Base-by-base conservation (phyloP, 169 alveolate species). In the Cryptosporidium parvum region DNA sequence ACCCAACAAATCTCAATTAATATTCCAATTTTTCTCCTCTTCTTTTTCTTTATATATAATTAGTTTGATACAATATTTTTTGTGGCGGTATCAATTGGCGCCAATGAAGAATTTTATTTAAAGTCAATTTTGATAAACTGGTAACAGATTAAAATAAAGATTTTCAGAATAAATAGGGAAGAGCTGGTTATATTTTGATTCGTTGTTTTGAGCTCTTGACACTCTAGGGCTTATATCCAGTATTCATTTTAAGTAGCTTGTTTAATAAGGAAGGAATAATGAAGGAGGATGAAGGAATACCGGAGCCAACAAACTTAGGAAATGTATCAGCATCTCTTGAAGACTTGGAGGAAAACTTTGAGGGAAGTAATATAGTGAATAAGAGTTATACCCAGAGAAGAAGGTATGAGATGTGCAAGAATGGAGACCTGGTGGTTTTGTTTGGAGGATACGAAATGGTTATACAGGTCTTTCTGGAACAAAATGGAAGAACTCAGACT, bases 381-480 rank as follows among this genome's bases (percentile, higher is more conserved):
- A 21, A 21, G 35, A n/a, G 67, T 8, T 56, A 5, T 56, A 8
- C 37, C 67, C 12, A 29, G 44, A n/a, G 21, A 21, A 73, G 39
- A 73, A 58, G 45, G 1, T 73, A 73, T 73, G 86, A 65, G 21
- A 80, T 23, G 26, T 80, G 89, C 35, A 80, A 80, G 37, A 45
- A 65, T n/a, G 89, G 89, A 18, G 89, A 80, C 33, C 29, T 80
- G n/a, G 68, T 80, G 7, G 23, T 80, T 29, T 65, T 80, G 16
- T 80, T 80, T 45, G 89, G 89, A 10, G 89, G 89, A 61, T 80
- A 80, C 45, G 89, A 80, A 39, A 62, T 70, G 37, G 62, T 80
- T 39, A 16, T 59, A 33, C 89, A 80, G 9, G 65, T 80, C 9
- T 29, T 62, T 35, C 69, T 80, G 29, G 67, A 29, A 23, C 39